phyloP scores from a whole-genome alignment of 305 asterid genomes.

The Fraxinus latifolia region DNA sequence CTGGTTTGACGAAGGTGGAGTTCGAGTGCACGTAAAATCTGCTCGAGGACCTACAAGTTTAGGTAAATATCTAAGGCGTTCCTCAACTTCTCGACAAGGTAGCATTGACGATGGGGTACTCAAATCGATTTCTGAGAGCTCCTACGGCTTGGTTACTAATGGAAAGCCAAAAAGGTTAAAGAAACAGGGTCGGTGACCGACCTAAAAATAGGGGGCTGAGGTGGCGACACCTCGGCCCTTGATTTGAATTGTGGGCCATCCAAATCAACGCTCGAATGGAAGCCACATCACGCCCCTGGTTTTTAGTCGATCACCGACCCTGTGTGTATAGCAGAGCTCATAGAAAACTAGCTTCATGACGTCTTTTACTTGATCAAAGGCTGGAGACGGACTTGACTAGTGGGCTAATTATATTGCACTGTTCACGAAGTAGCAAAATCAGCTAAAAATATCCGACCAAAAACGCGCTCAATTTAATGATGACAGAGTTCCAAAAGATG shows the following conservation, averaged over 20 bases:
- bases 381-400: background rate
- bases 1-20: background rate
- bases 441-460: background rate
- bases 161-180: no score
- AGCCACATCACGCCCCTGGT: no score
- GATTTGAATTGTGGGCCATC: no score
- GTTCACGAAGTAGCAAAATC: background rate
- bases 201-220: no score
- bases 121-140: background rate
- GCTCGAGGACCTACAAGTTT: no score
- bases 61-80: no score
- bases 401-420: background rate
- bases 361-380: background rate
- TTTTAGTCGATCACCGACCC: no score
- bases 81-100: no score
- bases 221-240: no score
- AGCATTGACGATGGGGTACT: background rate
- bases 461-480: background rate
- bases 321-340: no score
- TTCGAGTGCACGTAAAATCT: background rate
- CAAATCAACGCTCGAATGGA: no score
- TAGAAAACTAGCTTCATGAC: background rate
- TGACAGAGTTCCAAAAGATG: background rate
- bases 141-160: background rate
- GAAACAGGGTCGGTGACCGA: no score